Percentiles rank a stretch among this genome's conserved stretches.
Evolutionary conservation across 2,329 filamentous ascomycete genomes (phyloP).

Genomic region (Neofusicoccum parvum): DNA sequence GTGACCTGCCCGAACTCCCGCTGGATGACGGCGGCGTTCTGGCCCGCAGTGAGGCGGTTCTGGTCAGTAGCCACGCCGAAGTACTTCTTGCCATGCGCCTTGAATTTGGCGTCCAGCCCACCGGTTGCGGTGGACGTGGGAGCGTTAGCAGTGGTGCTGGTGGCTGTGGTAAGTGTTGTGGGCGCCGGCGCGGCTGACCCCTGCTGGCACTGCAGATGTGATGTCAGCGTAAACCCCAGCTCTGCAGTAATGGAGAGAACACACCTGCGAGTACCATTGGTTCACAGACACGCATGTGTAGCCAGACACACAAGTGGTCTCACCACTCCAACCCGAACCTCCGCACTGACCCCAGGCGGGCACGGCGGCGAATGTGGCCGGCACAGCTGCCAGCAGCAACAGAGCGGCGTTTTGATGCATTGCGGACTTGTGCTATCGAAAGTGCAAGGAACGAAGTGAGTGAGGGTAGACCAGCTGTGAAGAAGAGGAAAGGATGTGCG

Average conservation of each 20-base stretch:
- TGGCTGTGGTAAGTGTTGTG: constrained; percentile 9
- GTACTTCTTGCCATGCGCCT: constrained; percentile 67
- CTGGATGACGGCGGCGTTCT: constrained; percentile 60
- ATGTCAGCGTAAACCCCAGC: not conserved
- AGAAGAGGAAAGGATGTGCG: not conserved
- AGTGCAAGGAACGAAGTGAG: not conserved
- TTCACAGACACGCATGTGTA: constrained; percentile 18
- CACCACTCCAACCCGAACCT: constrained; percentile 12
- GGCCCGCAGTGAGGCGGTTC: constrained; percentile 51
- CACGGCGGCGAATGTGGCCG: constrained; percentile 6
- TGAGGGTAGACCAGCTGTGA: not conserved
- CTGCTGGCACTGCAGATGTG: not conserved
- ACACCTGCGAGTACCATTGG: constrained; percentile 20
- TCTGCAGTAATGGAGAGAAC: not conserved
- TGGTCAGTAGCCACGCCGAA: constrained; percentile 62
- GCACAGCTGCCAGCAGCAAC: not conserved
- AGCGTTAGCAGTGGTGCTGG: constrained; percentile 7
- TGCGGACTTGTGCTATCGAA: not conserved
- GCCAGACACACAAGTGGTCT: constrained; percentile 16
- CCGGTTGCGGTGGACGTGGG: constrained; percentile 24
- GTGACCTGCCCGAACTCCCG: constrained; percentile 66
- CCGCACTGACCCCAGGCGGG: constrained; percentile 22
- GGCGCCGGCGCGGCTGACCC: constrained; percentile 8
- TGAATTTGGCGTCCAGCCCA: constrained; percentile 57
- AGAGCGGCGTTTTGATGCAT: constrained; percentile 3